Evolutionary conservation across 1,284 basidiomycete species (phyloP).

Genomic region (Wallemia hederae): DNA sequence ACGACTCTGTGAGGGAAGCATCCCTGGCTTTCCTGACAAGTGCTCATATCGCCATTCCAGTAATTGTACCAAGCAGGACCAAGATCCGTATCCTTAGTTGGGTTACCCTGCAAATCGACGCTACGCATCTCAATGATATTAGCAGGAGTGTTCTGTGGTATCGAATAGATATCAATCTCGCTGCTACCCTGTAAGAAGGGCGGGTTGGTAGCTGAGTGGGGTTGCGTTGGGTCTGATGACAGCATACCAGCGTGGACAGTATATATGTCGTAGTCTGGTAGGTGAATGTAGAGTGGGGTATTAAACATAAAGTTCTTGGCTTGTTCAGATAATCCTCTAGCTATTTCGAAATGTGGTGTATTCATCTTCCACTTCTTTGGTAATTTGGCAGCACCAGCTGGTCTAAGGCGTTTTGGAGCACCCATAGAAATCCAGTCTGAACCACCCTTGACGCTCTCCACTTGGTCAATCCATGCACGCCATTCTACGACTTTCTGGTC

Average conservation of each 20-base stretch:
- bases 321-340: neutral
- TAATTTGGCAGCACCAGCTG: neutral
- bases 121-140: neutral
- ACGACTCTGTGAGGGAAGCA: neutral
- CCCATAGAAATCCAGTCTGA: neutral
- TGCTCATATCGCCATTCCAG: neutral
- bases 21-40: neutral
- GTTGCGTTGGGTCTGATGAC: neutral
- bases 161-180: neutral
- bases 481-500: constrained; percentile 1
- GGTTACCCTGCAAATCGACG: neutral
- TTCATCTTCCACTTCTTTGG: neutral
- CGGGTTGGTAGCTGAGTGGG: neutral
- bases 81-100: neutral
- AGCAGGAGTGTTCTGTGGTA: neutral
- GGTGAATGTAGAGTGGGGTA: neutral
- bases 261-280: neutral
- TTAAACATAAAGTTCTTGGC: neutral
- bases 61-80: neutral
- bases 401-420: neutral
- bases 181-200: neutral
- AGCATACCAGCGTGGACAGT: neutral
- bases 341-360: neutral
- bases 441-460: neutral
- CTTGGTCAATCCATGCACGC: neutral